These are phyloP conservation scores for Eucalyptus cloeziana DNA, from an alignment of 345 rosid species.

Conservation along the genomic window DNA sequence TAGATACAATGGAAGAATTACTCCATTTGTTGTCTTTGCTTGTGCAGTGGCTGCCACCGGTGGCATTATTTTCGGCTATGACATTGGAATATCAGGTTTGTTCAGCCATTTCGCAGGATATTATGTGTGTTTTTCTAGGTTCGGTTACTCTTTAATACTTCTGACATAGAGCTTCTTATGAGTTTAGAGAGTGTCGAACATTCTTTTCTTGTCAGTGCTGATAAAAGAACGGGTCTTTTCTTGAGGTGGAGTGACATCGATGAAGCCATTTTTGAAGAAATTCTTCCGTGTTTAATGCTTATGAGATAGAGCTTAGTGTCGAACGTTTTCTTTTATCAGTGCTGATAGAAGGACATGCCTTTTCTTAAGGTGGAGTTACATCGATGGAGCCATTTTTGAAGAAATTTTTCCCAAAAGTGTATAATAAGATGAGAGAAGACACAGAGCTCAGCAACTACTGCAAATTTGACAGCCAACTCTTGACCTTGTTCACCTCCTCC, in stretches of 20 bases:
- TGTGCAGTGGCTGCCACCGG: neutral
- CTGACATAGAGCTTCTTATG: neutral
- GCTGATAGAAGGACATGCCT: neutral
- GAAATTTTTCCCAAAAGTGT: neutral
- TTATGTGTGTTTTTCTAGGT: neutral
- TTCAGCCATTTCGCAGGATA: neutral
- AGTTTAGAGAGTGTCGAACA: neutral
- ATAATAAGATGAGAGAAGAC: neutral
- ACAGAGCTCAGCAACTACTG: constrained; percentile 17
- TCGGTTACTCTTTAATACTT: neutral
- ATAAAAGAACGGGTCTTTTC: neutral
- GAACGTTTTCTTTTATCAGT: neutral
- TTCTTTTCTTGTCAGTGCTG: neutral
- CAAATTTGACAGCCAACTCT: constrained; percentile 19
- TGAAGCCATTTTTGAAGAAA: neutral
- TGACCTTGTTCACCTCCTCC: constrained; percentile 21
- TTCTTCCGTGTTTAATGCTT: neutral
- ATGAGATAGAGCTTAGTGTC: neutral
- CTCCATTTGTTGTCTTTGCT: neutral
- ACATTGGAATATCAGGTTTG: constrained; percentile 1
- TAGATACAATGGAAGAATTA: neutral
- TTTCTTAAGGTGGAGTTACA: neutral
- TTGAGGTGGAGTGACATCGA: neutral
- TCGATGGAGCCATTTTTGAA: constrained; percentile 1
- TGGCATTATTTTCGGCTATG: neutral